Conservation (phyloP, 2,329 filamentous ascomycete species). For the Hymenoscyphus salicellus region DNA sequence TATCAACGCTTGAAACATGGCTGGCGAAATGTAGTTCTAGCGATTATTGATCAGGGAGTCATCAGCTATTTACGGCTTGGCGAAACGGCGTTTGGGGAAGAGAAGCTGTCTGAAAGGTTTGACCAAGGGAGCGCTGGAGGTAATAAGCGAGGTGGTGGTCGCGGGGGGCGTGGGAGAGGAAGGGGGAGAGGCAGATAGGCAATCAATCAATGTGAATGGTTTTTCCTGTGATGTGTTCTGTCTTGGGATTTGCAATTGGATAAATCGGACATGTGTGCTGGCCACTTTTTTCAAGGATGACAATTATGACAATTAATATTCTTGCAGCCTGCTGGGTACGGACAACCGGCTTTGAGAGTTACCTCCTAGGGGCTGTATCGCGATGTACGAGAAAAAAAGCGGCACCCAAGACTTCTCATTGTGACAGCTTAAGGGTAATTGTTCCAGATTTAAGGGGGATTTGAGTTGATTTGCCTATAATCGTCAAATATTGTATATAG, state of each 20-base stretch:
- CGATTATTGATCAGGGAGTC: constrained; percentile 84
- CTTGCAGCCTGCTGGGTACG: constrained; percentile 1
- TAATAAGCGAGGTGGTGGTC: constrained; percentile 39
- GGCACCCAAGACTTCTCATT: not conserved
- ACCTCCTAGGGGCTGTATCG: not conserved
- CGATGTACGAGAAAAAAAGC: not conserved
- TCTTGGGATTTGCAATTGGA: not conserved
- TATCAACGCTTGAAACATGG: constrained; percentile 83
- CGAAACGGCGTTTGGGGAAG: constrained; percentile 75
- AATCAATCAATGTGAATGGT: not conserved
- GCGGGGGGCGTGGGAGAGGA: constrained; percentile 31
- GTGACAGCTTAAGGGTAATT: not conserved
- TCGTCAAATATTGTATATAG: not conserved
- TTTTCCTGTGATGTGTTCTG: not conserved
- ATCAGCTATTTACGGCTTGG: constrained; percentile 81
- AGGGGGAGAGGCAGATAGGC: constrained; percentile 33
- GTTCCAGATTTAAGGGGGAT: not conserved
- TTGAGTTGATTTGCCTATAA: not conserved
- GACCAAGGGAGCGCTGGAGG: constrained; percentile 42
- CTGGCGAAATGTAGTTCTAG: constrained; percentile 77
- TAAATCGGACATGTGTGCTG: not conserved
- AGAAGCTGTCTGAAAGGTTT: constrained; percentile 65
- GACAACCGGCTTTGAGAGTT: constrained; percentile 1
- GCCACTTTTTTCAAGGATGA: not conserved
- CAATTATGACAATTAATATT: constrained; percentile 3